Evolutionary conservation across 73 alveolate genomes (phyloP).

Genomic region (Tetrahymena borealis): DNA sequence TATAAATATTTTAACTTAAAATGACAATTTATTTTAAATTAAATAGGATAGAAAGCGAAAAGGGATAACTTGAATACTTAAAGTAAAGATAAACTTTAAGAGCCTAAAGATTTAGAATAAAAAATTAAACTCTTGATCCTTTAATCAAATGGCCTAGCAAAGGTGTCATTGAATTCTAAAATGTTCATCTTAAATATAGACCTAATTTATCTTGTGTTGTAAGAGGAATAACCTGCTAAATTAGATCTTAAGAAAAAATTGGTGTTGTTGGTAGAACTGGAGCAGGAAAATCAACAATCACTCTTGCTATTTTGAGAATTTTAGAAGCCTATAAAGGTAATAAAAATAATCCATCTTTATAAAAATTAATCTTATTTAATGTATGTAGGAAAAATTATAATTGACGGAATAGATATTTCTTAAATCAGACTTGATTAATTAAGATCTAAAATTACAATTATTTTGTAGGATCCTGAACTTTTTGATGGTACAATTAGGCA

Average conservation of each 20-base stretch:
- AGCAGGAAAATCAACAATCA: conserved; percentile 78
- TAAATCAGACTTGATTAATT: conserved; percentile 63
- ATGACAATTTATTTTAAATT: conserved; percentile 11
- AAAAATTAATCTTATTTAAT: not conserved
- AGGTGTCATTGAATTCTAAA: conserved; percentile 50
- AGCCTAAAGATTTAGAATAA: not conserved
- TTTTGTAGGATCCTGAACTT: conserved; percentile 81
- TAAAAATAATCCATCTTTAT: not conserved
- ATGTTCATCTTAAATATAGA: conserved; percentile 53
- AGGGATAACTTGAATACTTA: conserved; percentile 43
- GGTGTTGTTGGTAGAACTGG: conserved; percentile 86
- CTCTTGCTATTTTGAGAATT: conserved; percentile 66
- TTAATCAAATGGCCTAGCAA: conserved; percentile 78
- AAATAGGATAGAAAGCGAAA: conserved; percentile 47
- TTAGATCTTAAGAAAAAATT: conserved; percentile 60
- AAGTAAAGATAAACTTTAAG: conserved; percentile 44
- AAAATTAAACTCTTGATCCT: conserved; percentile 65
- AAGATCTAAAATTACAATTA: conserved; percentile 70
- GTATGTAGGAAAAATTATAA: conserved; percentile 51
- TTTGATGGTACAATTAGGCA: conserved; percentile 79
- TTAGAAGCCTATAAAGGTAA: conserved; percentile 60
- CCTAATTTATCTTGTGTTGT: conserved; percentile 58
- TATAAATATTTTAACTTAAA: conserved; percentile 48
- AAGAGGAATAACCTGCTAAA: conserved; percentile 41
- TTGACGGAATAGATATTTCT: conserved; percentile 78